These are phyloP conservation scores for Paramecium caudatum DNA, from an alignment of 73 alveolate genomes.

Conservation along the genomic window DNA sequence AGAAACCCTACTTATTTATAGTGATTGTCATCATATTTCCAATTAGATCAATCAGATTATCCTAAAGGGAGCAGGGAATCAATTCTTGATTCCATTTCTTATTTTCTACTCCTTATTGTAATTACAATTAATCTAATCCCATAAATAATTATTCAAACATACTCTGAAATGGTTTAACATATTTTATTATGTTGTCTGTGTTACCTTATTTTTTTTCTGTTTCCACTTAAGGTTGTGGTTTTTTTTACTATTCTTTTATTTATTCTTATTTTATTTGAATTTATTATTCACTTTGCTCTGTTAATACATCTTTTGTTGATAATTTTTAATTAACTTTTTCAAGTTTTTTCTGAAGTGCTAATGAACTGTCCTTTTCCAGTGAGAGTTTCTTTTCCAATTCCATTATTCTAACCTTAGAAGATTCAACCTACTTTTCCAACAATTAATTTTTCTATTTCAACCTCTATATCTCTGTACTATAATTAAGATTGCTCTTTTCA, in stretches of 20 bases:
- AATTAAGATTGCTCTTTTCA: background rate
- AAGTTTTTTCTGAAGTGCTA: background rate
- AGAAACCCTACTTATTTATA: conserved; percentile 10
- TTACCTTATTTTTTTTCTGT: background rate
- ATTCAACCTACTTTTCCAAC: conserved; percentile 45
- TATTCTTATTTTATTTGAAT: background rate
- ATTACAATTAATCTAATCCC: background rate
- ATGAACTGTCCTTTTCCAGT: conserved; percentile 21
- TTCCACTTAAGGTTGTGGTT: background rate
- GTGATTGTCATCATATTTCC: background rate
- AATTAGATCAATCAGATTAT: background rate
- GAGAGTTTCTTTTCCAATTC: conserved; percentile 54
- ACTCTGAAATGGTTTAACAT: background rate
- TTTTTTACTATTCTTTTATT: background rate
- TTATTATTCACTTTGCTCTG: background rate
- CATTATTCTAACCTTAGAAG: conserved; percentile 1
- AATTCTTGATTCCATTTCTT: background rate
- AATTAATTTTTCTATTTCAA: background rate
- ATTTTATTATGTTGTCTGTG: background rate
- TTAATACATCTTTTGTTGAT: background rate
- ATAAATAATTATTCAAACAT: conserved; percentile 10
- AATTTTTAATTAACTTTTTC: conserved; percentile 44
- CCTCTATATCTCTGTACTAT: conserved; percentile 22
- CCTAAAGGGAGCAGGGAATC: background rate
- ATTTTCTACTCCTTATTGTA: background rate